Percentiles rank a stretch among this genome's conserved stretches.
phyloP scores from a whole-genome alignment of 176 grass and related monocot genomes.

The Rhipidocladum racemiflorum region DNA sequence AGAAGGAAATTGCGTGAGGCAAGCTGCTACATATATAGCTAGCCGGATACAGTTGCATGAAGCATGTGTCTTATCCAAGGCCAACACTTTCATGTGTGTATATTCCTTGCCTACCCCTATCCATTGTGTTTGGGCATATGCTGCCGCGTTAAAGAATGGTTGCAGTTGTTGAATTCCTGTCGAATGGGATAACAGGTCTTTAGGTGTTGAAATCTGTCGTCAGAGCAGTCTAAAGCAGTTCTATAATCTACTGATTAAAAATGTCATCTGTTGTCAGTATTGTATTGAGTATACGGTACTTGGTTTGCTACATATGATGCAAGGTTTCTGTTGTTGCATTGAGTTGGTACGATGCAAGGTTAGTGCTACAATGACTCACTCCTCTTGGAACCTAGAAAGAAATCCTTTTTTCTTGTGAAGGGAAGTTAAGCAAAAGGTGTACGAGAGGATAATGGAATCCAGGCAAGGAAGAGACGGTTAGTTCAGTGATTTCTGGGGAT shows the following conservation, averaged over 20 bases:
- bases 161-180: background rate
- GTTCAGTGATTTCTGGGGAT: background rate
- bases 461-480: background rate
- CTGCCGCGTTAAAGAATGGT: slow-evolving; percentile 20
- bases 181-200: slow-evolving; percentile 1
- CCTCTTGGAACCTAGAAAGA: background rate
- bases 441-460: background rate
- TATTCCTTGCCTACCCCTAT: background rate
- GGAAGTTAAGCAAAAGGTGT: background rate
- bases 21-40: slow-evolving; percentile 19
- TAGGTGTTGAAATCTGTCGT: slow-evolving; percentile 40
- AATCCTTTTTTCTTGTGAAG: background rate
- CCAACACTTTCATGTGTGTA: background rate
- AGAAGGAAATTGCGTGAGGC: slow-evolving; percentile 54
- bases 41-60: background rate
- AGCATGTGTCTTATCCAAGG: slow-evolving; percentile 21
- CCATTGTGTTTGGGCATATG: slow-evolving; percentile 12
- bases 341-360: background rate
- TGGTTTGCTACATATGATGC: background rate
- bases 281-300: background rate
- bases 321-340: background rate
- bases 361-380: background rate
- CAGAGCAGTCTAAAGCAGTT: background rate
- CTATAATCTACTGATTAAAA: slow-evolving; percentile 18
- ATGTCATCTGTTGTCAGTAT: background rate